Percentiles rank a stretch among this genome's conserved stretches.
Conservation (phyloP, 2,329 filamentous ascomycete species). For the Exophiala aquamarina region DNA sequence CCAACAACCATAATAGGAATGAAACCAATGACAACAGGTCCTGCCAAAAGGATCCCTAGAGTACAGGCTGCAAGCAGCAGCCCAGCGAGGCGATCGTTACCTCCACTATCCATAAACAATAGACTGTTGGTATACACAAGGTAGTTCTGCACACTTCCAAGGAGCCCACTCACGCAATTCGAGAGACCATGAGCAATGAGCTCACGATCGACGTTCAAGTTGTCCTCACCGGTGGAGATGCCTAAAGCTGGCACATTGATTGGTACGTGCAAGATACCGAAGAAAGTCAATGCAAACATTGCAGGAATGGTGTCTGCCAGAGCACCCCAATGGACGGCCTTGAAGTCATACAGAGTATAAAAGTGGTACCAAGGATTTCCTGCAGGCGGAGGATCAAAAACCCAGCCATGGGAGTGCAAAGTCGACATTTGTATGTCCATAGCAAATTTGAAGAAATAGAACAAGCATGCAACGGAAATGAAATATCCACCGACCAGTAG, state of each 20-base stretch:
- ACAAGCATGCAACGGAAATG: slow-evolving; percentile 69
- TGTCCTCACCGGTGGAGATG: slow-evolving; percentile 86
- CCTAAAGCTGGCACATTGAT: slow-evolving; percentile 96
- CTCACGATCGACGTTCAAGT: slow-evolving; percentile 86
- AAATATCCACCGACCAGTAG: slow-evolving; percentile 88
- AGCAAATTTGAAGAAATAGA: slow-evolving; percentile 45
- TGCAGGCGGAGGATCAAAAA: slow-evolving; percentile 81
- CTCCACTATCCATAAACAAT: slow-evolving; percentile 93
- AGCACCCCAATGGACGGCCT: slow-evolving; percentile 78
- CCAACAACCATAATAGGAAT: slow-evolving; percentile 98
- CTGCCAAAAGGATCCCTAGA: slow-evolving; percentile 77
- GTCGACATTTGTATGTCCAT: slow-evolving; percentile 65
- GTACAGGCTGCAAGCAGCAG: slow-evolving; percentile 80
- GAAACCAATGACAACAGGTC: slow-evolving; percentile 84
- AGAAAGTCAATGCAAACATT: slow-evolving; percentile 96
- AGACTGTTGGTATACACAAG: slow-evolving; percentile 96
- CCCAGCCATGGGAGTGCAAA: slow-evolving; percentile 77
- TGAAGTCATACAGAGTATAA: slow-evolving; percentile 89
- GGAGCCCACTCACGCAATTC: slow-evolving; percentile 82
- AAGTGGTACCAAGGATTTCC: slow-evolving; percentile 97
- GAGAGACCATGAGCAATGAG: slow-evolving; percentile 90
- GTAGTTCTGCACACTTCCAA: slow-evolving; percentile 92
- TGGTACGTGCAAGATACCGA: slow-evolving; percentile 92
- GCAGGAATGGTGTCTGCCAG: slow-evolving; percentile 83
- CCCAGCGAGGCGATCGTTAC: slow-evolving; percentile 81